Percentiles rank a stretch among this genome's conserved stretches.
Evolutionary conservation across 2,329 filamentous ascomycete species (phyloP).

Genomic region (Phialophora tarda): DNA sequence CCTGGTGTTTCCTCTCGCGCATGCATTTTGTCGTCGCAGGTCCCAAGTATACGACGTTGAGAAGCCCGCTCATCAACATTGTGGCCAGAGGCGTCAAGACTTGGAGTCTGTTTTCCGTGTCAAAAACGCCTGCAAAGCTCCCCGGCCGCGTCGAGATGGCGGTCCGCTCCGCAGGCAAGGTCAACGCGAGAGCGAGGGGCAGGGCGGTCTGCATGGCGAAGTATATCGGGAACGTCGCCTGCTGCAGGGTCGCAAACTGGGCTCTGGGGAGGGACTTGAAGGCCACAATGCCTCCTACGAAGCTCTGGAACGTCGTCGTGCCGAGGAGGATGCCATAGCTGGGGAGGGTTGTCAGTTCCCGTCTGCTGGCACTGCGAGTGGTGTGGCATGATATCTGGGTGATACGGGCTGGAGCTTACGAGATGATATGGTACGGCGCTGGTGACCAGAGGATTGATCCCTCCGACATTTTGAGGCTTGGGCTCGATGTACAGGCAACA

Average conservation of each 20-base stretch:
- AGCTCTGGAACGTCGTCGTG: constrained; percentile 81
- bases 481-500: background rate
- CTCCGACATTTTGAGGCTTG: constrained; percentile 44
- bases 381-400: background rate
- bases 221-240: constrained; percentile 83
- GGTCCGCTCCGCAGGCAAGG: constrained; percentile 70
- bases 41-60: constrained; percentile 73
- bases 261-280: constrained; percentile 77
- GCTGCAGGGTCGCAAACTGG: constrained; percentile 81
- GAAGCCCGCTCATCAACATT: constrained; percentile 71
- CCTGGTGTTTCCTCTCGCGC: constrained; percentile 77
- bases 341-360: constrained; percentile 22
- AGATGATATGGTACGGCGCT: constrained; percentile 76
- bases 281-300: constrained; percentile 70
- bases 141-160: constrained; percentile 46
- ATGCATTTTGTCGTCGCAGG: constrained; percentile 78
- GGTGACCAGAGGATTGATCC: constrained; percentile 64
- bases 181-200: constrained; percentile 75
- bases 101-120: constrained; percentile 64
- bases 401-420: constrained; percentile 54
- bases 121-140: constrained; percentile 63
- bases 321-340: constrained; percentile 90
- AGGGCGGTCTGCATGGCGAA: constrained; percentile 81
- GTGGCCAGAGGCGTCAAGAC: constrained; percentile 72
- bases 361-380: background rate